Evolutionary conservation across 768 basidiomycete species (phyloP).

Genomic region (Favolaschia claudopus): DNA sequence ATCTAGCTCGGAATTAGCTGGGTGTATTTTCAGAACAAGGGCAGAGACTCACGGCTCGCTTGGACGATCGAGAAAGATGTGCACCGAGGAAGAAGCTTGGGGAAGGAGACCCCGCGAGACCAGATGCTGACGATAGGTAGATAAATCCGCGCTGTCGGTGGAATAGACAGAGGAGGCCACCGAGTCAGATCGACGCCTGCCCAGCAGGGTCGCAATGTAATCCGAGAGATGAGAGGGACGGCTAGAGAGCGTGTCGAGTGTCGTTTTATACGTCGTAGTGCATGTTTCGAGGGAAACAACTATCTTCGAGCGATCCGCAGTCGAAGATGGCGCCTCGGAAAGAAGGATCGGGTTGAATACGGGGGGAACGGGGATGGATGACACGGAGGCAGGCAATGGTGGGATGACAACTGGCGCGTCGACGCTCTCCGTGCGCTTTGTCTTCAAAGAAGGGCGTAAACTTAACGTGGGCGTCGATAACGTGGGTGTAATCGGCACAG

Average conservation of each 20-base stretch:
- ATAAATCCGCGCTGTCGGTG: constrained; percentile 56
- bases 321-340: constrained; percentile 57
- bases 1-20: constrained; percentile 49
- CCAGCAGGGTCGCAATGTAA: constrained; percentile 59
- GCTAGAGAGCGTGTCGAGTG: constrained; percentile 69
- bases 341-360: constrained; percentile 75
- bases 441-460: constrained; percentile 49
- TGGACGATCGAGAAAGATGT: constrained; percentile 82
- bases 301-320: constrained; percentile 63
- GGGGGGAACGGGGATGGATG: constrained; percentile 52
- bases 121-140: constrained; percentile 69
- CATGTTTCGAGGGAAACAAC: constrained; percentile 81
- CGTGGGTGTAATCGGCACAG: constrained; percentile 36
- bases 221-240: constrained; percentile 70
- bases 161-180: constrained; percentile 65
- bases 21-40: background rate
- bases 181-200: constrained; percentile 44
- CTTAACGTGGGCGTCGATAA: too few species aligned
- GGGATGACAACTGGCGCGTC: constrained; percentile 57
- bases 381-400: constrained; percentile 53
- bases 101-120: constrained; percentile 63
- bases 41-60: constrained; percentile 72
- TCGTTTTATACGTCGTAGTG: constrained; percentile 70
- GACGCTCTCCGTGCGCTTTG: constrained; percentile 39
- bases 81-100: constrained; percentile 56